phyloP scores from a whole-genome alignment of 2,329 filamentous ascomycete species.

The Alternaria tenuissima region DNA sequence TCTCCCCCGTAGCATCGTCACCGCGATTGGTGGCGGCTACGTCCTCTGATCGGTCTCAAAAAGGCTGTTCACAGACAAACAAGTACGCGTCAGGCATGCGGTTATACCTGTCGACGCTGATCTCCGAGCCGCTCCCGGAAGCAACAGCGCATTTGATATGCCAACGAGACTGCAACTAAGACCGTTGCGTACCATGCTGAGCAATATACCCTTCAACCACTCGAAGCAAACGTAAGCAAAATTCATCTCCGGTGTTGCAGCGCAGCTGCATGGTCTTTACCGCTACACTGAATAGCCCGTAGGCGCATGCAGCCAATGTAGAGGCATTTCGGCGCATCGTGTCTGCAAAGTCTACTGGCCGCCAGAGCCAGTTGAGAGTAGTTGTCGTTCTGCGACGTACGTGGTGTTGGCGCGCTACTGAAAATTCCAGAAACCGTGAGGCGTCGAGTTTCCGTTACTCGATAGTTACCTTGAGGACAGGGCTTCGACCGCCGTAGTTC shows the following conservation, averaged over 20 bases:
- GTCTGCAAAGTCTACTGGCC: conserved; percentile 14
- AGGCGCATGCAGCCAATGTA: conserved; percentile 17
- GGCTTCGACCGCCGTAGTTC: conserved; percentile 19
- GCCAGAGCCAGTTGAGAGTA: conserved; percentile 10
- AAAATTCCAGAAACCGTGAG: conserved; percentile 7
- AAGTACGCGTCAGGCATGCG: not conserved
- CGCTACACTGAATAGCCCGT: conserved; percentile 14
- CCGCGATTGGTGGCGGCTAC: not conserved
- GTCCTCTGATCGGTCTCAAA: not conserved
- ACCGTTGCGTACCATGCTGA: conserved; percentile 13
- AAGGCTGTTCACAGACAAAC: not conserved
- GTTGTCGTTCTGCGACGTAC: conserved; percentile 9
- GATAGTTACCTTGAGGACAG: conserved; percentile 37
- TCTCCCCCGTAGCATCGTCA: not conserved
- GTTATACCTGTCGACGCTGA: not conserved
- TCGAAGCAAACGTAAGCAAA: conserved; percentile 27
- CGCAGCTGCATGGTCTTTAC: conserved; percentile 16
- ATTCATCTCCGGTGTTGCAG: conserved; percentile 12
- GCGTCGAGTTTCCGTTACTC: conserved; percentile 45
- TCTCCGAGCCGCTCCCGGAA: conserved; percentile 2
- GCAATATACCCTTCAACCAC: not conserved
- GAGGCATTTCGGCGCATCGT: conserved; percentile 9
- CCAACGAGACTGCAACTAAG: conserved; percentile 8
- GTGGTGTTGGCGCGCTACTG: conserved; percentile 25
- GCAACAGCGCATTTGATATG: conserved; percentile 4